These are phyloP conservation scores for Cryptosporidium felis DNA, from an alignment of 169 alveolate genomes.

Conservation along the genomic window DNA sequence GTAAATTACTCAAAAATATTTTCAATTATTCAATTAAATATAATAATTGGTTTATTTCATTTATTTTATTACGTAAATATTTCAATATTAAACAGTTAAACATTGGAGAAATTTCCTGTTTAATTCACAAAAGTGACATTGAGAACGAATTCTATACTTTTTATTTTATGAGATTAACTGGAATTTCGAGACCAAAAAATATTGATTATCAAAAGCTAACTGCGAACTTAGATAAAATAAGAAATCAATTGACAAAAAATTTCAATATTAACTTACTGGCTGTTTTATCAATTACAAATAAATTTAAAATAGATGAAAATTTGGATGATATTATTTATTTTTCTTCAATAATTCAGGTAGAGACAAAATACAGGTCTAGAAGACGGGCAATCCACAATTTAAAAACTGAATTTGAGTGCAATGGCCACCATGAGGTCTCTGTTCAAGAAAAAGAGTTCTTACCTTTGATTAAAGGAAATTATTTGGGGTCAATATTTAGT, in stretches of 20 bases:
- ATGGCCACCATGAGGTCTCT: no score
- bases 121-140: background rate
- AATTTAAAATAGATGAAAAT: background rate
- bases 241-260: no score
- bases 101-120: background rate
- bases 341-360: constrained; percentile 24
- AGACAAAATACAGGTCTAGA: constrained; percentile 1
- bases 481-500: constrained; percentile 43
- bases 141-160: background rate
- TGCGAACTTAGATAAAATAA: no score
- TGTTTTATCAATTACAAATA: background rate
- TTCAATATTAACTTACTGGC: no score
- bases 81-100: background rate
- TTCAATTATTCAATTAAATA: background rate
- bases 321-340: background rate
- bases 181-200: no score
- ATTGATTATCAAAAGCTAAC: no score
- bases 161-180: background rate
- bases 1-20: background rate
- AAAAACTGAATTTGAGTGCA: no score
- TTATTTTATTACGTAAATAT: background rate
- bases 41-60: constrained; percentile 33
- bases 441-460: no score
- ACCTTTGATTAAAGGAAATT: constrained; percentile 29
- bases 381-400: background rate